Base-by-base conservation (phyloP, 2,329 filamentous ascomycete species). In the Dothideomycetes sp. region DNA sequence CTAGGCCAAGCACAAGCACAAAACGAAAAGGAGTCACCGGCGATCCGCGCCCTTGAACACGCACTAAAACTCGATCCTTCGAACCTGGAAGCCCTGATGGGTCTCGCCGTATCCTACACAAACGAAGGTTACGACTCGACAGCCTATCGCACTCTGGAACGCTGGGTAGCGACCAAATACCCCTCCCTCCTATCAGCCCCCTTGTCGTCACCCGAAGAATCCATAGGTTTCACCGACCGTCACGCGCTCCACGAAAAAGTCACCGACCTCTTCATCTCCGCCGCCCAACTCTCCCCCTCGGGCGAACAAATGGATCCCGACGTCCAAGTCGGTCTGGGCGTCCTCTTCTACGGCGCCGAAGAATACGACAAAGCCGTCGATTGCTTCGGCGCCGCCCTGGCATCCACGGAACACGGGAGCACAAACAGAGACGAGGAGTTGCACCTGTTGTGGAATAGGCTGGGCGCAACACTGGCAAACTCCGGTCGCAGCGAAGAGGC, bases 81-180 rank as follows among this genome's bases (percentile, higher is more conserved):
- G 54, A 95, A 94, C 57, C 73, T 93, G 15, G 77, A 84, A 45
- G 89, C 88, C 1, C 73, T 98, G 32, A 96, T 98, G 89, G 88
- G 86, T 1, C 69, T 98, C 38, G 87, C 89, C 11, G 89, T 98
- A 15, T 94, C 85, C 4, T 98, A 98, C 64, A 98, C 91, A 33
- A 98, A 98, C 65, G 91, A 98, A 66, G 91, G 89, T 47, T 98
- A 96, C 65, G 91, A 98, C 64, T 89, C 84, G 57, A 94, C 88
- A 15, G 89, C 91, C 33, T 98, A 96, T 69, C 80, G 89, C 41
- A 96, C 89, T 8, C 74, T 98, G 11, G 91, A 98, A 66, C 84
- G 89, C 49, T 98, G 91, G 91, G 74, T 98, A 20, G 85, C 86
- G n/a, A 78, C 84, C 54, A 94, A 94, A 64, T 98, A 98, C 63